Evolutionary conservation across 352 stramenopile species (phyloP).

Genomic region (Phytophthora europaea): DNA sequence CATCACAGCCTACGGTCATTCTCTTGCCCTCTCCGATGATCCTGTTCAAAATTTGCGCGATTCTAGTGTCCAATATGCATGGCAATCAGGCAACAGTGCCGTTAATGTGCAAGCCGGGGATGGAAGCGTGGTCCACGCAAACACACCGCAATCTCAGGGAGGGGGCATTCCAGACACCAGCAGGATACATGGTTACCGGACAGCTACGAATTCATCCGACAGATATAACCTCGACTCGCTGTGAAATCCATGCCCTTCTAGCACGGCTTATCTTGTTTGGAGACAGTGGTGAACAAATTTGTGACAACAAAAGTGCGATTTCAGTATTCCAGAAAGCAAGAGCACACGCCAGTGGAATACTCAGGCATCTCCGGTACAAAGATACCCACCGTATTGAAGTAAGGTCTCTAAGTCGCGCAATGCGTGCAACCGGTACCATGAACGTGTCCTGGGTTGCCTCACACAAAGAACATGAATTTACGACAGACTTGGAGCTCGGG

Average conservation of each 20-base stretch:
- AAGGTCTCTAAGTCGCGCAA: neutral
- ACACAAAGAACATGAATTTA: no score
- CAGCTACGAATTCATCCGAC: neutral
- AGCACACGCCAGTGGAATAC: neutral
- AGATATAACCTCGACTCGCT: slow-evolving; percentile 16
- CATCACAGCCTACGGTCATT: neutral
- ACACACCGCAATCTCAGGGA: neutral
- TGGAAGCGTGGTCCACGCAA: neutral
- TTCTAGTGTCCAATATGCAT: neutral
- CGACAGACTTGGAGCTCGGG: no score
- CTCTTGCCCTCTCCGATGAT: no score
- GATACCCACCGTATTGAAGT: neutral
- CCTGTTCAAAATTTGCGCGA: neutral
- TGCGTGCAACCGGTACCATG: neutral
- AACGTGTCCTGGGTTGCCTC: no score
- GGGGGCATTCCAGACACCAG: neutral
- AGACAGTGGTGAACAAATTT: slow-evolving; percentile 3
- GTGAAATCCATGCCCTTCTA: slow-evolving; percentile 9
- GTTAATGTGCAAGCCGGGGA: neutral
- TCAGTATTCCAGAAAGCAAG: neutral
- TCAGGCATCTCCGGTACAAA: neutral
- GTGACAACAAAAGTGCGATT: slow-evolving; percentile 18
- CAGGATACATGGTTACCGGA: neutral
- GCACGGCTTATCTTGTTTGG: neutral
- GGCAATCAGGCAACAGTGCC: no score